phyloP scores from a whole-genome alignment of 1,139 yeast species.

The Blastobotrys buckinghamii region DNA sequence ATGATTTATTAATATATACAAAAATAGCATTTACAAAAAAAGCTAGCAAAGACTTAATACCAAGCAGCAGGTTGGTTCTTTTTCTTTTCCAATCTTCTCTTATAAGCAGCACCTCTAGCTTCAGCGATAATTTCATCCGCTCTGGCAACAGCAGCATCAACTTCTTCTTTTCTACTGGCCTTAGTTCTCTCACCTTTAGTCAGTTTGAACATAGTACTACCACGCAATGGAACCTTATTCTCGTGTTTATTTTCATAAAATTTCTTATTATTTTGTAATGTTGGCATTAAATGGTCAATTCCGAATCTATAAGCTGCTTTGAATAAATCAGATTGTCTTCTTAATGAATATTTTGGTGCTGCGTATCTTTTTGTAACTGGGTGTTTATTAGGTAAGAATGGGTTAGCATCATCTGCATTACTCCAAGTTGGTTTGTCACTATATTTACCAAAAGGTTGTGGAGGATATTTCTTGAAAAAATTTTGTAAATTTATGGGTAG shows the following conservation, averaged over 20 bases:
- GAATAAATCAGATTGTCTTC: conserved; percentile 81
- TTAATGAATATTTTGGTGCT: conserved; percentile 69
- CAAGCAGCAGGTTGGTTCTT: conserved; percentile 10
- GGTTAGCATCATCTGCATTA: conserved; percentile 68
- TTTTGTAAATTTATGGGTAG: conserved; percentile 68
- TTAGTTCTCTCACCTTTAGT: conserved; percentile 72
- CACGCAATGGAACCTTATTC: conserved; percentile 66
- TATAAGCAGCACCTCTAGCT: conserved; percentile 47
- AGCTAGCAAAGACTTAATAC: conserved; percentile 11
- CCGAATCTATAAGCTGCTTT: conserved; percentile 83
- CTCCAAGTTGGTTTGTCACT: conserved; percentile 59
- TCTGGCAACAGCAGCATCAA: conserved; percentile 57
- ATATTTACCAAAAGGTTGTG: conserved; percentile 69
- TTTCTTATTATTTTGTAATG: conserved; percentile 56
- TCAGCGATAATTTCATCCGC: conserved; percentile 69
- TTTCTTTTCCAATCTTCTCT: conserved; percentile 26
- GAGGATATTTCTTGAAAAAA: conserved; percentile 82
- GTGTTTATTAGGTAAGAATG: conserved; percentile 81
- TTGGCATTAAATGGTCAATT: conserved; percentile 71
- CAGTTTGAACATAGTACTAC: conserved; percentile 74
- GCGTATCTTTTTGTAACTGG: conserved; percentile 75
- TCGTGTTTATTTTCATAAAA: conserved; percentile 77
- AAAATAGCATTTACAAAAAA: background rate
- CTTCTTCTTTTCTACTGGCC: conserved; percentile 54
- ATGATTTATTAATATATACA: conserved; percentile 5